phyloP scores from a whole-genome alignment of 495 filamentous ascomycete genomes.

The Evernia prunastri region DNA sequence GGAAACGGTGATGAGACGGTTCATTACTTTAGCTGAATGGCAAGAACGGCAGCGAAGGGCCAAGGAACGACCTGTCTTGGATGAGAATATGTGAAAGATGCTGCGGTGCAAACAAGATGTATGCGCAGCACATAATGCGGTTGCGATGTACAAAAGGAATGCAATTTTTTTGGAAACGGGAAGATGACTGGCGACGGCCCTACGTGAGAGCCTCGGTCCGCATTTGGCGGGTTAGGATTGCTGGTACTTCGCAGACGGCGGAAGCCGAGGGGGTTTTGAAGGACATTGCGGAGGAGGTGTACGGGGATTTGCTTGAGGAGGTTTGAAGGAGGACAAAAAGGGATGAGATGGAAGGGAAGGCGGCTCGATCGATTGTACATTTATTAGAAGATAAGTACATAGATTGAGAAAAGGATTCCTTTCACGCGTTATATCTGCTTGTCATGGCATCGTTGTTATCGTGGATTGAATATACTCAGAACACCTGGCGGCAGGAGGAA shows the following conservation, averaged over 20 bases:
- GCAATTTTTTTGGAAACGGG: neutral
- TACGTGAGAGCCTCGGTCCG: neutral
- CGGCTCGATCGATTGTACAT: neutral
- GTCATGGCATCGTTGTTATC: neutral
- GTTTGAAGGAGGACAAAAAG: neutral
- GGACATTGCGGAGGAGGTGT: neutral
- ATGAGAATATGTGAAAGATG: neutral
- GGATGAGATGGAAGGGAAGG: neutral
- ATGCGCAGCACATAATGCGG: neutral
- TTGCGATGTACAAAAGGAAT: neutral
- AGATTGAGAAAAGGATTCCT: neutral
- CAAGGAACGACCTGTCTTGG: neutral
- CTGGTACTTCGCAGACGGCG: neutral
- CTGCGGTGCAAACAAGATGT: neutral
- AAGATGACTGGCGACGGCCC: neutral
- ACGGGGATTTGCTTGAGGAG: neutral
- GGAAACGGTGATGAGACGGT: too few relatives aligned
- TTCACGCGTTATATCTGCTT: neutral
- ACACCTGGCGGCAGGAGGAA: conserved; percentile 11
- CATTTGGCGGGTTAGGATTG: neutral
- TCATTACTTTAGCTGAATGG: neutral
- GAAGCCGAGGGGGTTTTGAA: neutral
- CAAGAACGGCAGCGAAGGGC: neutral
- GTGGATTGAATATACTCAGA: conserved; percentile 1
- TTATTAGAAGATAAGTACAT: neutral